These are phyloP conservation scores for Chytriomyces confervae DNA, from an alignment of 192 early-diverging fungal species.

Conservation along the genomic window DNA sequence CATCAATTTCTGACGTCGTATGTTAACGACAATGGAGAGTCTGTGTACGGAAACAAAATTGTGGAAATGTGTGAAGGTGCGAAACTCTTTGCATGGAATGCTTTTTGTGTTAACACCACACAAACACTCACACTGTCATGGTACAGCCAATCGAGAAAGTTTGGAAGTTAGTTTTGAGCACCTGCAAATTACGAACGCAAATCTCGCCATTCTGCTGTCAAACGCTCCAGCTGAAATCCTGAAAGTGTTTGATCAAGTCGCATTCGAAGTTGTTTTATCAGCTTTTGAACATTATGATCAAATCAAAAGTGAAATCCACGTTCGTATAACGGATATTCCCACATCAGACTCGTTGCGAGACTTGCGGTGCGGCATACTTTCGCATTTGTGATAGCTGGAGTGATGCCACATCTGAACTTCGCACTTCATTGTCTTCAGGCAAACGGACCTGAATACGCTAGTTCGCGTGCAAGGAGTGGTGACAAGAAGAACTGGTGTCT, in stretches of 20 bases:
- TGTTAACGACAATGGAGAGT: slow-evolving; percentile 83
- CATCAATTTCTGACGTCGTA: slow-evolving; percentile 85
- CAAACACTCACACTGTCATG: neutral
- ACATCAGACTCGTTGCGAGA: slow-evolving; percentile 85
- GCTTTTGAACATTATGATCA: slow-evolving; percentile 90
- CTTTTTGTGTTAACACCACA: neutral
- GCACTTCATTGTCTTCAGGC: slow-evolving; percentile 49
- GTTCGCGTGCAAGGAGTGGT: slow-evolving; percentile 92
- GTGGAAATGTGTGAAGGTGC: slow-evolving; percentile 78
- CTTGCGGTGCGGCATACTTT: slow-evolving; percentile 57
- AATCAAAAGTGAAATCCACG: slow-evolving; percentile 92
- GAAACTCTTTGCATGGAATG: neutral
- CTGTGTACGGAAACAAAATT: slow-evolving; percentile 93
- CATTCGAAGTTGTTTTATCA: slow-evolving; percentile 85
- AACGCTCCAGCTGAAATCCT: slow-evolving; percentile 90
- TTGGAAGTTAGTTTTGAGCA: slow-evolving; percentile 89
- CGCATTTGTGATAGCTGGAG: no score
- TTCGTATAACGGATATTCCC: slow-evolving; percentile 89
- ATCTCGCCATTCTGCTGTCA: slow-evolving; percentile 87
- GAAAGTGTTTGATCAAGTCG: slow-evolving; percentile 90
- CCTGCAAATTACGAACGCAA: slow-evolving; percentile 75
- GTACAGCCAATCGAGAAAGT: slow-evolving; percentile 74
- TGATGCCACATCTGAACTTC: no score
- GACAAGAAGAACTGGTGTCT: slow-evolving; percentile 90
- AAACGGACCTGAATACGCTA: slow-evolving; percentile 89